A percentile compares a stretch with the other conserved stretches of the same genome.
These are phyloP conservation scores for Pleurostoma richardsiae DNA, from an alignment of 2,329 filamentous ascomycete species.

Conservation along the genomic window DNA sequence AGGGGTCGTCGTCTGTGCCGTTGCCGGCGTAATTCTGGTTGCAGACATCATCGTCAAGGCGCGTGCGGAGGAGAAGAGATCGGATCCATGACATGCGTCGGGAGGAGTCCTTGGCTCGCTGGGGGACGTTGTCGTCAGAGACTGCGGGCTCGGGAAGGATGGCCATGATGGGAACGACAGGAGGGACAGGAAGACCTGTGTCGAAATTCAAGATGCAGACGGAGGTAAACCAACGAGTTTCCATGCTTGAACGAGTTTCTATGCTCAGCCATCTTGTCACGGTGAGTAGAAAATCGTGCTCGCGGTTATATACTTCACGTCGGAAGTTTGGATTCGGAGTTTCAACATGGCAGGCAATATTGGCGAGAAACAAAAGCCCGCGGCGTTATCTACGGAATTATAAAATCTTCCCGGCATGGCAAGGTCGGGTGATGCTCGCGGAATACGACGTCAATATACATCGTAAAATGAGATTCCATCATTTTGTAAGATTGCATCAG, in stretches of 20 bases:
- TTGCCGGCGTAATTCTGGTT: conserved; percentile 2
- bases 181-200: conserved; percentile 10
- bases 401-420: conserved; percentile 8
- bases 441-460: neutral
- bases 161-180: conserved; percentile 12
- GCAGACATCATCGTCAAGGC: conserved; percentile 10
- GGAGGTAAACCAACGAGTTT: conserved; percentile 3
- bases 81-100: conserved; percentile 9
- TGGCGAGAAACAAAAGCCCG: conserved; percentile 15
- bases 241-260: neutral
- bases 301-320: conserved; percentile 13
- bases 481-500: too few relatives aligned
- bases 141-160: conserved; percentile 9
- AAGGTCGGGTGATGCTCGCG: neutral
- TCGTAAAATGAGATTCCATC: too few relatives aligned
- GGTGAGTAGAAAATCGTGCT: conserved; percentile 10
- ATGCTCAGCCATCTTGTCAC: conserved; percentile 5
- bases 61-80: conserved; percentile 7
- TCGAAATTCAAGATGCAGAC: neutral
- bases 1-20: conserved; percentile 3
- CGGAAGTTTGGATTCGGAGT: conserved; percentile 15
- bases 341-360: conserved; percentile 13
- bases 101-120: conserved; percentile 11
- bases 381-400: conserved; percentile 17
- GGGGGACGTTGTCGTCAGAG: conserved; percentile 9